Evolutionary conservation across 2,329 filamentous ascomycete genomes (phyloP).

Genomic region (Beauveria sp.): DNA sequence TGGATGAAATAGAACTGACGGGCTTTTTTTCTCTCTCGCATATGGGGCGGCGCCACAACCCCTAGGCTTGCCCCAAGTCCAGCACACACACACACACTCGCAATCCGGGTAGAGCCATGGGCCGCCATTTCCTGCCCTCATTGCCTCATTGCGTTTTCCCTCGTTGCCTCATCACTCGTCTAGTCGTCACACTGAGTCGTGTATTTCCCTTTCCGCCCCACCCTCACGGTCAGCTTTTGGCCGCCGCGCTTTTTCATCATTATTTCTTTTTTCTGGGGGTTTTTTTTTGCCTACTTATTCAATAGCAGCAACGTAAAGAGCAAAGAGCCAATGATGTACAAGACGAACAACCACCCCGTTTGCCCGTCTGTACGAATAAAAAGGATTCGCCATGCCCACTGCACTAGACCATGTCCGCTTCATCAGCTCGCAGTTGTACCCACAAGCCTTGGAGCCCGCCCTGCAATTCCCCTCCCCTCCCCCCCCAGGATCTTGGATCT

Average conservation of each 20-base stretch:
- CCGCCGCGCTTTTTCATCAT: too few species aligned
- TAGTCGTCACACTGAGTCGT: slow-evolving; percentile 3
- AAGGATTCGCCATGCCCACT: background rate
- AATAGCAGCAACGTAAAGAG: background rate
- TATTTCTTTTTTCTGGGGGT: too few species aligned
- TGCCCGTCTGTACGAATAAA: background rate
- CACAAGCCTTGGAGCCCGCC: background rate
- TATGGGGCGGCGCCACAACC: slow-evolving; percentile 10
- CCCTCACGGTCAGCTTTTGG: background rate
- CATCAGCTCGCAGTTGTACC: background rate
- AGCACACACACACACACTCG: background rate
- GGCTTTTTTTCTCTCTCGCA: background rate
- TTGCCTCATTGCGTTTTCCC: background rate
- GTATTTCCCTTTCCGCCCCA: background rate
- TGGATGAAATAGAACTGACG: background rate
- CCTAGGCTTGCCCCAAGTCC: background rate
- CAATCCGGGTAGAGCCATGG: background rate
- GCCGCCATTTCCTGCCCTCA: background rate
- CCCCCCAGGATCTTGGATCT: slow-evolving; percentile 8
- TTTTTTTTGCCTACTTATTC: background rate
- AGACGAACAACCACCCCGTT: background rate
- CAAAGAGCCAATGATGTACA: background rate
- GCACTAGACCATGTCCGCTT: background rate
- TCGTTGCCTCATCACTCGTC: background rate
- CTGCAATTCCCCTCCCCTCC: background rate